Conservation (phyloP, 2,329 filamentous ascomycete species). For the Cercospora sesami region DNA sequence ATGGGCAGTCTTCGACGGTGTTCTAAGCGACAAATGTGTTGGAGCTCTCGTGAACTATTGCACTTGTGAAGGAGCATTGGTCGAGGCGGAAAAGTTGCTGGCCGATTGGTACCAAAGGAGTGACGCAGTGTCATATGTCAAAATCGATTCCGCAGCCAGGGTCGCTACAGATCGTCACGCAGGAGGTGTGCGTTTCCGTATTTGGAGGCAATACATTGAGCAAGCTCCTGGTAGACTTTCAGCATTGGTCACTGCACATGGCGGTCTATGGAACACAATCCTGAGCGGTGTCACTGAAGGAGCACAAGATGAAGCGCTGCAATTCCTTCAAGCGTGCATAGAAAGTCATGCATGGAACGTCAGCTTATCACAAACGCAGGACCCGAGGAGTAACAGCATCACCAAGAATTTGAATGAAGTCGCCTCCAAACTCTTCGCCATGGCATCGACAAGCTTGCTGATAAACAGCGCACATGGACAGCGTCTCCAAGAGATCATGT, state of each 20-base stretch:
- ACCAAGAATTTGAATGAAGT: not conserved
- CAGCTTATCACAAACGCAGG: no score
- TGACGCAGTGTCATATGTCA: not conserved
- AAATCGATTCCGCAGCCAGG: not conserved
- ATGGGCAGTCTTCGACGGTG: slow-evolving; percentile 40
- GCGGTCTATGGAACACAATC: not conserved
- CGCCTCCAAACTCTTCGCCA: slow-evolving; percentile 1
- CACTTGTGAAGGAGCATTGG: slow-evolving; percentile 2
- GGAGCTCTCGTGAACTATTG: slow-evolving; percentile 17
- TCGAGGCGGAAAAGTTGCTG: slow-evolving; percentile 11
- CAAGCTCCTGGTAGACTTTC: not conserved
- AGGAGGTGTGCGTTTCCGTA: not conserved
- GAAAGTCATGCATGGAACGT: not conserved
- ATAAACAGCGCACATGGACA: not conserved
- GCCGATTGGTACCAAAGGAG: slow-evolving; percentile 5
- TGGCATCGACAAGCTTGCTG: not conserved
- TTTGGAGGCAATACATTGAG: not conserved
- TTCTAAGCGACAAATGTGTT: slow-evolving; percentile 30
- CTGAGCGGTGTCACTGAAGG: not conserved
- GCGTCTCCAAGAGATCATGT: not conserved
- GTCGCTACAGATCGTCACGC: no score
- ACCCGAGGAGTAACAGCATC: not conserved
- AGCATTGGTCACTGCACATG: not conserved
- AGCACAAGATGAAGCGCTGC: not conserved
- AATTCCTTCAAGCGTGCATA: not conserved